Evolutionary conservation across 345 rosid genomes (phyloP).

Genomic region (Abelmoschus esculentus): DNA sequence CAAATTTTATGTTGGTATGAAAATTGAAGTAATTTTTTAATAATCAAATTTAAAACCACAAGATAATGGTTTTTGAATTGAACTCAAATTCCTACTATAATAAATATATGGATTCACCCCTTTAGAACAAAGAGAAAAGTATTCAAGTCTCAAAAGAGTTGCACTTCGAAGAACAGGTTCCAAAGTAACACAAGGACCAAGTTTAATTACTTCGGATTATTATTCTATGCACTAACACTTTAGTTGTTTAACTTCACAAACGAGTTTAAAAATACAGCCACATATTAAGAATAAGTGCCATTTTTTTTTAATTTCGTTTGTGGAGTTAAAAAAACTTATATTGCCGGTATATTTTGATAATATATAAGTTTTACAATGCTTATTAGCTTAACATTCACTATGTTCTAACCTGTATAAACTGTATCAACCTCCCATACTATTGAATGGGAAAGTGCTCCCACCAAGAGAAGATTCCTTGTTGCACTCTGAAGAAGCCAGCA

Average conservation of each 20-base stretch:
- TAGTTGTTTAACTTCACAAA: background rate
- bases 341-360: background rate
- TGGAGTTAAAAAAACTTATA: background rate
- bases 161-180: background rate
- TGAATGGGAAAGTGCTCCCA: conserved; percentile 29
- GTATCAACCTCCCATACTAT: conserved; percentile 62
- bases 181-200: background rate
- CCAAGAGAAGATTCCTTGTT: conserved; percentile 35
- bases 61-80: no score
- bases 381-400: background rate
- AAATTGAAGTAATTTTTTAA: no score
- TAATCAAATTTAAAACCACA: no score
- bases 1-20: no score
- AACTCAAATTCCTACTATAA: no score
- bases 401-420: background rate
- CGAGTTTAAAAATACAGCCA: background rate
- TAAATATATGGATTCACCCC: background rate
- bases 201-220: background rate
- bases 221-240: background rate
- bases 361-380: background rate
- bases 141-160: background rate
- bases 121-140: background rate
- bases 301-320: background rate
- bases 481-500: conserved; percentile 50
- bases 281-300: background rate